Evolutionary conservation across 2,329 filamentous ascomycete species (phyloP), one percentile per base, ranked within the genome.

Genomic region (Colletotrichum incanum): DNA sequence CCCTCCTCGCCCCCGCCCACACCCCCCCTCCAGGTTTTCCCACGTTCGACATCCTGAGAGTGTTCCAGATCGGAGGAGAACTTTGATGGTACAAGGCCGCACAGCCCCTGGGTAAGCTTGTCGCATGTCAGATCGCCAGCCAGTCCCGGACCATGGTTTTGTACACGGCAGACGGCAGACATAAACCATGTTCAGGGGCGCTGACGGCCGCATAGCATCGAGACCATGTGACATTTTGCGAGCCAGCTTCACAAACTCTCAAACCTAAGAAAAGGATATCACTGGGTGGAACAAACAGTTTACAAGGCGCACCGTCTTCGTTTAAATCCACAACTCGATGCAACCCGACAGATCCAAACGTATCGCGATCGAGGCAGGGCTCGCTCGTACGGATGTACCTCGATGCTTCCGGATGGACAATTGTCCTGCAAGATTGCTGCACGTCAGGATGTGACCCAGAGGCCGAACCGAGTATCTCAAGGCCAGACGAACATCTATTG

Each of bases 371-470:
- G 41, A 52, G 52, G 23, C 49, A 58, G 34, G 50, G 43, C 50
- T 50, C 16, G 43, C 50, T 50, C 16, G 52, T 34, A 61, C 58
- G 68, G 64, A 71, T 56, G 56, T 50, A 43, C 26, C 56, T 62
- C 18, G 56, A 62, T 61, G 67, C 62, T 67, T 71, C 56, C 64
- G 56, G 64, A 62, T 62, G 68, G 39, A 58, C 43, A 67, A 47
- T 39, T 31, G 34, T 14, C 28, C n/a, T 63, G 58, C 31, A 58
- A 67, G 50, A 61, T 71, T 67, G 41, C 52, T 68, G 64, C 65
- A 67, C 50, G 50, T 52, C 64, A 68, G 50, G 50, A 63, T 71
- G 50, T 68, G 54, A 58, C 65, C 56, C 50, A 52, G 34, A 43
- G 56, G 34, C 50, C 54, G 18, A 47, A 26, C n/a, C n/a, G 39